A percentile compares a stretch with the other conserved stretches of the same genome.
These are phyloP conservation scores for Populus deltoides DNA, from an alignment of 345 rosid species.

Conservation along the genomic window DNA sequence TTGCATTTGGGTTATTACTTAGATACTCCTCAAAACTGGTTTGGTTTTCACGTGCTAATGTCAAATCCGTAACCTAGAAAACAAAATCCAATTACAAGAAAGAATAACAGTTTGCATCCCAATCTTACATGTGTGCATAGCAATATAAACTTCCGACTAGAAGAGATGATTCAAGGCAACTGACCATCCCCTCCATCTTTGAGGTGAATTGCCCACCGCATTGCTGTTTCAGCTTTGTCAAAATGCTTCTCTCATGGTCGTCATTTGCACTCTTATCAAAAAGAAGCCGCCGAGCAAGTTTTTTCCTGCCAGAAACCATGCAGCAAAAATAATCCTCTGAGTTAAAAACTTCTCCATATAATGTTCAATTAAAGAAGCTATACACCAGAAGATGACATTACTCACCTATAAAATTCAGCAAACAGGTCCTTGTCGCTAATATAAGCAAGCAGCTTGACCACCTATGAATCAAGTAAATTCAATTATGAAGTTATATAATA, in stretches of 20 bases:
- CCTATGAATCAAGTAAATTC: constrained; percentile 15
- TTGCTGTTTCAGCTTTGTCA: constrained; percentile 44
- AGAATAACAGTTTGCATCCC: neutral
- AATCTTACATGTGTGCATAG: neutral
- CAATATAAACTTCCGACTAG: neutral
- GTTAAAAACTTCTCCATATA: neutral
- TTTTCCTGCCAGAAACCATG: constrained; percentile 37
- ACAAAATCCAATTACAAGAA: neutral
- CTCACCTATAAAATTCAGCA: constrained; percentile 37
- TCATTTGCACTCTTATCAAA: constrained; percentile 37
- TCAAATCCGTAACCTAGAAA: constrained; percentile 32
- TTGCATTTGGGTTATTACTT: constrained; percentile 23
- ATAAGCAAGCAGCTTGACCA: constrained; percentile 35
- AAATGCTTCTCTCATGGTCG: constrained; percentile 36
- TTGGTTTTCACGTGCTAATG: constrained; percentile 34
- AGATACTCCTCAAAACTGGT: constrained; percentile 30
- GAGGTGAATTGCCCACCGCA: constrained; percentile 62
- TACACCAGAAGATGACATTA: neutral
- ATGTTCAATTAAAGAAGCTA: neutral
- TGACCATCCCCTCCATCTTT: constrained; percentile 44
- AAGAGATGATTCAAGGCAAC: neutral
- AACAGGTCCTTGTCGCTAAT: constrained; percentile 37
- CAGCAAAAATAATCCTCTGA: neutral
- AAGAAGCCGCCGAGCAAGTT: constrained; percentile 46
- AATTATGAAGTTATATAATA: neutral